Evolutionary conservation across 331 rosid species (phyloP).

Genomic region (Telfairia occidentalis): DNA sequence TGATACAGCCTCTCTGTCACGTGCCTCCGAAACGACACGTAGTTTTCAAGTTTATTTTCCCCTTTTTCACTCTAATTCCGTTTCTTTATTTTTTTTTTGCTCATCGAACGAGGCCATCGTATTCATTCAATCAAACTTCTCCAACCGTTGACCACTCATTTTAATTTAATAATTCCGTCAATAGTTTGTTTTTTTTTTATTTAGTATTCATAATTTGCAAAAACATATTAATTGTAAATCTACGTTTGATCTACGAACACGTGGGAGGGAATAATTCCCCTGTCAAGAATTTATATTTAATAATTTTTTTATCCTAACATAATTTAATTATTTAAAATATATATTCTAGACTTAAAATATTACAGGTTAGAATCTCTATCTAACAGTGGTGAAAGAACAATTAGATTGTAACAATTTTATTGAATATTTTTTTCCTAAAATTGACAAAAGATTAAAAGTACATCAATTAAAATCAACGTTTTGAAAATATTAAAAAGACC

Average conservation of each 20-base stretch:
- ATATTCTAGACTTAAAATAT: too few relatives aligned
- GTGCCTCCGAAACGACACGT: neutral
- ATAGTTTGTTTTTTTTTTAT: neutral
- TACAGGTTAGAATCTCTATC: too few relatives aligned
- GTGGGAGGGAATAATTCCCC: neutral
- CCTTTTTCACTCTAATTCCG: neutral
- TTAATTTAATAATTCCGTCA: neutral
- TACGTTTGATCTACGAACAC: neutral
- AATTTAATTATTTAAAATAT: too few relatives aligned
- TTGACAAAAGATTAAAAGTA: too few relatives aligned
- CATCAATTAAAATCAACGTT: too few relatives aligned
- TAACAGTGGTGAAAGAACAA: too few relatives aligned
- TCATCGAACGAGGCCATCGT: neutral
- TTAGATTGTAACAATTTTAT: too few relatives aligned
- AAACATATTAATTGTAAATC: neutral
- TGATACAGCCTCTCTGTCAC: neutral
- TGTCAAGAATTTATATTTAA: neutral
- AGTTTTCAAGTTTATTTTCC: neutral
- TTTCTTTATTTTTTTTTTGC: neutral
- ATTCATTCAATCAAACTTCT: neutral
- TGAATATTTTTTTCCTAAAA: too few relatives aligned
- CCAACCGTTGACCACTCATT: neutral
- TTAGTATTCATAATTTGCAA: neutral
- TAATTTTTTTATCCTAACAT: too few relatives aligned
- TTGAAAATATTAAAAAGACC: too few relatives aligned